Evolutionary conservation across 768 basidiomycete genomes (phyloP).

Genomic region (Termitomyces heimii): DNA sequence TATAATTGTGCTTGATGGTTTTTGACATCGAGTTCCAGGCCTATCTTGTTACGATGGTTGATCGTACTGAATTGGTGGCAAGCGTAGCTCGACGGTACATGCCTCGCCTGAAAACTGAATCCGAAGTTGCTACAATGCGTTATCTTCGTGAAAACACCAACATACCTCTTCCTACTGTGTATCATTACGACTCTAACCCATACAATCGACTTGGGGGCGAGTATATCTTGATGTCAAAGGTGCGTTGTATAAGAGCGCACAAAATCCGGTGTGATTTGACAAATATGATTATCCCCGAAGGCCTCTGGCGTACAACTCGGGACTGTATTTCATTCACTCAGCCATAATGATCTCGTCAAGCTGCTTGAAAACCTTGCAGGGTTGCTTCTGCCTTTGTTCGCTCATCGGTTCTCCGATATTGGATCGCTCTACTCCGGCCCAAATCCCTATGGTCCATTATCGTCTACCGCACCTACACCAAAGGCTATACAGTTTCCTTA

Average conservation of each 20-base stretch:
- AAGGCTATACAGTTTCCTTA: slow-evolving; percentile 33
- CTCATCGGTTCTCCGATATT: slow-evolving; percentile 69
- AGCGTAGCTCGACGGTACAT: slow-evolving; percentile 82
- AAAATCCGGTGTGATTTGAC: slow-evolving; percentile 4
- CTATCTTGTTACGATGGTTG: slow-evolving; percentile 65
- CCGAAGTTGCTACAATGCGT: slow-evolving; percentile 82
- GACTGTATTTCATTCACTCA: slow-evolving; percentile 64
- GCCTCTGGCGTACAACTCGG: slow-evolving; percentile 70
- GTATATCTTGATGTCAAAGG: slow-evolving; percentile 86
- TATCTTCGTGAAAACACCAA: slow-evolving; percentile 66
- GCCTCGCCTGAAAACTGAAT: slow-evolving; percentile 82
- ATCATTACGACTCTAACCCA: slow-evolving; percentile 77
- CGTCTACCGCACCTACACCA: slow-evolving; percentile 38
- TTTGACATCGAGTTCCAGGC: slow-evolving; percentile 38
- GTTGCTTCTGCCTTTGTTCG: slow-evolving; percentile 67
- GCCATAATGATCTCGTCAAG: slow-evolving; percentile 56
- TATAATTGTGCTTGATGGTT: not conserved
- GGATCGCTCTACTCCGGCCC: slow-evolving; percentile 68
- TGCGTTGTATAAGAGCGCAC: slow-evolving; percentile 23
- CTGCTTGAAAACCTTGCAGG: slow-evolving; percentile 65
- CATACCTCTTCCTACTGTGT: slow-evolving; percentile 71
- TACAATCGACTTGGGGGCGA: slow-evolving; percentile 82
- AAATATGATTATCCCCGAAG: slow-evolving; percentile 27
- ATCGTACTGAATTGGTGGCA: slow-evolving; percentile 61
- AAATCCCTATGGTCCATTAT: slow-evolving; percentile 22